Conservation (phyloP, 805 yeast genomes). For the Suhomyces sp. region DNA sequence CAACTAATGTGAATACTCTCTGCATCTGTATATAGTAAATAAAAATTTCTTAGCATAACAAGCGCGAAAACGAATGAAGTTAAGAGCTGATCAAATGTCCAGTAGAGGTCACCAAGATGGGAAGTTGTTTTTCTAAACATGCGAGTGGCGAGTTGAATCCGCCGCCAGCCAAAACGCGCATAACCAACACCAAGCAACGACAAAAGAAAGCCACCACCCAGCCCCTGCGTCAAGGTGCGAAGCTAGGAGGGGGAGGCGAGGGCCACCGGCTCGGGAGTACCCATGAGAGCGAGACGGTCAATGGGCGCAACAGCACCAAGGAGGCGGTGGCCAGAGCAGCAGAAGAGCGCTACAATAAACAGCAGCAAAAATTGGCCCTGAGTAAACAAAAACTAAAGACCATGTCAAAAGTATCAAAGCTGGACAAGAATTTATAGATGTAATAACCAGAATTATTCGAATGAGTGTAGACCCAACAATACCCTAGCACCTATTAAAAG, state of each 20-base stretch:
- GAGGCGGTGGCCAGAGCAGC: slow-evolving; percentile 43
- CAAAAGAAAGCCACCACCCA: background rate
- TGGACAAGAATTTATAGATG: slow-evolving; percentile 31
- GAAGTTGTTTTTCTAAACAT: slow-evolving; percentile 24
- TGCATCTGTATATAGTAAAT: background rate
- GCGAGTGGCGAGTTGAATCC: background rate
- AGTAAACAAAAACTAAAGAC: slow-evolving; percentile 31
- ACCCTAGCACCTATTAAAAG: background rate
- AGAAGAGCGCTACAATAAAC: slow-evolving; percentile 29
- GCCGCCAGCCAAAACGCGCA: background rate
- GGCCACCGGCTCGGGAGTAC: slow-evolving; percentile 1
- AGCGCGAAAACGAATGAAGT: background rate
- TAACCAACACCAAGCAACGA: background rate
- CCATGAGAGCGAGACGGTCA: background rate
- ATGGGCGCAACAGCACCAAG: slow-evolving; percentile 11
- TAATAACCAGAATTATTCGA: no score
- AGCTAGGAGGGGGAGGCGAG: background rate
- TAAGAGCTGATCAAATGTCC: background rate
- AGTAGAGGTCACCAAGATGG: slow-evolving; percentile 15
- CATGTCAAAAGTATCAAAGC: slow-evolving; percentile 27
- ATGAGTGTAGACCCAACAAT: background rate
- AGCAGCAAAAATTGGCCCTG: slow-evolving; percentile 23
- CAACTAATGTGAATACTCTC: background rate
- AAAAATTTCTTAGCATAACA: background rate
- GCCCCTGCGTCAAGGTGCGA: background rate